Percentiles rank a stretch among this genome's conserved stretches.
phyloP scores from a whole-genome alignment of 2,329 filamentous ascomycete species.

The Claviceps pusilla region DNA sequence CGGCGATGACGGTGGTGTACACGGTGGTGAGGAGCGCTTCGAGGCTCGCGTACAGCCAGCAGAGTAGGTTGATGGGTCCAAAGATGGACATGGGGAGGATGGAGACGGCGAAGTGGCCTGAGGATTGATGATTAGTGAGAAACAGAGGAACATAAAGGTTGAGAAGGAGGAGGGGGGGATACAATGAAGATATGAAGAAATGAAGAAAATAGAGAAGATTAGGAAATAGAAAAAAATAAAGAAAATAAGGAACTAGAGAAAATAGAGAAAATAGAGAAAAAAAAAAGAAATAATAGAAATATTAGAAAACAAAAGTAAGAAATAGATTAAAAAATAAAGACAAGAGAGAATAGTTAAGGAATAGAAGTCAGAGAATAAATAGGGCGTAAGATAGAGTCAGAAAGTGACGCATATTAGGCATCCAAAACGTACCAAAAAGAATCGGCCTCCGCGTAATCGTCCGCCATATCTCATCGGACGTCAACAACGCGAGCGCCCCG shows the following conservation, averaged over 20 bases:
- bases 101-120: slow-evolving; percentile 10
- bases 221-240: not conserved
- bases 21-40: not conserved
- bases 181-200: not conserved
- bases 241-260: not conserved
- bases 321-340: no score
- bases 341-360: no score
- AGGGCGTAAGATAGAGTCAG: no score
- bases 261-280: no score
- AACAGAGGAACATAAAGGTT: not conserved
- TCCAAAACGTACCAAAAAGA: slow-evolving; percentile 8
- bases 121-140: no score
- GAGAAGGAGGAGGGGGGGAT: no score
- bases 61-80: slow-evolving; percentile 6
- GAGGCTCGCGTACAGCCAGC: slow-evolving; percentile 2
- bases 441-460: slow-evolving; percentile 11
- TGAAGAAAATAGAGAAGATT: not conserved
- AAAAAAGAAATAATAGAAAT: no score
- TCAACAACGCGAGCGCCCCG: slow-evolving; percentile 10
- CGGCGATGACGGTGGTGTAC: not conserved
- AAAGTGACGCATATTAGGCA: no score
- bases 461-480: slow-evolving; percentile 10
- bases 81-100: slow-evolving; percentile 10
- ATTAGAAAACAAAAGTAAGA: no score
- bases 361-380: no score